These are phyloP conservation scores for Aspergillus oerlinghausenensis DNA, from an alignment of 2,329 filamentous ascomycete species.

Conservation along the genomic window DNA sequence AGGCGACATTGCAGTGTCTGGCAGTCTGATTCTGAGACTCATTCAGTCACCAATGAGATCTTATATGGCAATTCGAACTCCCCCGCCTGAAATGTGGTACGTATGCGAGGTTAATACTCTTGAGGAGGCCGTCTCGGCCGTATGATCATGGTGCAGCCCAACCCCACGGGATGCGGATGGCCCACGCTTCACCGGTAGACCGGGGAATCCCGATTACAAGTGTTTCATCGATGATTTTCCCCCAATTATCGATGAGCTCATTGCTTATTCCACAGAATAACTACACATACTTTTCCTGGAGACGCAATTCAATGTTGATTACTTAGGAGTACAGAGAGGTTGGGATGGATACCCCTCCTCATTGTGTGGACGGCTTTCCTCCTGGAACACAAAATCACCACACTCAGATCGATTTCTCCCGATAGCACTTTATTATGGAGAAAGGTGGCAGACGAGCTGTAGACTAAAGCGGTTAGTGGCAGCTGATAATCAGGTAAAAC, in stretches of 20 bases:
- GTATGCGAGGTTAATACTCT: neutral
- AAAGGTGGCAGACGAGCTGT: neutral
- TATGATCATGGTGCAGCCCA: neutral
- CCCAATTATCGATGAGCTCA: neutral
- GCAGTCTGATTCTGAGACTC: neutral
- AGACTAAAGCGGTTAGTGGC: neutral
- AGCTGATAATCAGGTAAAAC: neutral
- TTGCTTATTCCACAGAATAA: neutral
- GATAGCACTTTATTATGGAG: neutral
- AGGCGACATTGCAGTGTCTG: neutral
- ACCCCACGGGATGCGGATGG: slow-evolving; percentile 10
- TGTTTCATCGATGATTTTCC: neutral
- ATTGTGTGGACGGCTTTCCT: no score
- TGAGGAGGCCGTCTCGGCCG: neutral
- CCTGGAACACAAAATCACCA: no score
- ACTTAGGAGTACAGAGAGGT: neutral
- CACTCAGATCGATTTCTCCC: neutral
- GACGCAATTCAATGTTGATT: no score
- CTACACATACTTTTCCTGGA: neutral
- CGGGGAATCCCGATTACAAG: neutral
- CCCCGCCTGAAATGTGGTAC: neutral
- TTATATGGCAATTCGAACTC: neutral
- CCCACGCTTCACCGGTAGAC: neutral
- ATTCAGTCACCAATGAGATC: neutral
- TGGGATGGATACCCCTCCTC: no score